Evolutionary conservation across 805 yeast species (phyloP).

Genomic region (Komagataella pseudopastoris): DNA sequence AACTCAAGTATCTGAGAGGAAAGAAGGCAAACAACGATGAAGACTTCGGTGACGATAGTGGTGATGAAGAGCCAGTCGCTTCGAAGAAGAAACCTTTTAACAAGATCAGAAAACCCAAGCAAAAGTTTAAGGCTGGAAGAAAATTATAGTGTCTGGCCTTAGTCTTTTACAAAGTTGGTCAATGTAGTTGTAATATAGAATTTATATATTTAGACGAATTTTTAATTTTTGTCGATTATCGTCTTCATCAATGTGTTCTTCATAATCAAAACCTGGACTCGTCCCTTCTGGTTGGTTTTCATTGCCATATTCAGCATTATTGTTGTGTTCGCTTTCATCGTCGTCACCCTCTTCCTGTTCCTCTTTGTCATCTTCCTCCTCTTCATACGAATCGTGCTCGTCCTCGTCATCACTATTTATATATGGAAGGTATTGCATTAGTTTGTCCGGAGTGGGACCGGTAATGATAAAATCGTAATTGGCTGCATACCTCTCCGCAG

Average conservation of each 20-base stretch:
- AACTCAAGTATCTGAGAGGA: conserved; percentile 71
- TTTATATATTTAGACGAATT: neutral
- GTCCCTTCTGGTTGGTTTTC: neutral
- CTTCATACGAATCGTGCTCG: neutral
- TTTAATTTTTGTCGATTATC: neutral
- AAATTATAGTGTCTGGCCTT: conserved; percentile 26
- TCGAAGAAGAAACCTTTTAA: conserved; percentile 8
- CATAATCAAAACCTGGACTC: neutral
- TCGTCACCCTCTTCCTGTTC: conserved; percentile 3
- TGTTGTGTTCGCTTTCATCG: neutral
- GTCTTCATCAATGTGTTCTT: neutral
- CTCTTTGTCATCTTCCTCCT: neutral
- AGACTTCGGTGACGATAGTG: conserved; percentile 40
- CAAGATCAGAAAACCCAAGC: conserved; percentile 20
- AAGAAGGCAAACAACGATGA: conserved; percentile 32
- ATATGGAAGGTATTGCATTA: conserved; percentile 18
- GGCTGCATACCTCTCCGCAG: conserved; percentile 4
- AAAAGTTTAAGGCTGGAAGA: conserved; percentile 44
- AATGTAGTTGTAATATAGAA: neutral
- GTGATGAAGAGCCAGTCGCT: conserved; percentile 15
- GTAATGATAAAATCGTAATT: conserved; percentile 15
- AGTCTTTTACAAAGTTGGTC: neutral
- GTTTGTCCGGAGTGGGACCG: conserved; percentile 21
- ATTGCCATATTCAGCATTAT: neutral
- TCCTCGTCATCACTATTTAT: conserved; percentile 13